Percentiles rank a stretch among this genome's conserved stretches.
These are phyloP conservation scores for Diaporthe capsici DNA, from an alignment of 2,329 filamentous ascomycete species.

Conservation along the genomic window DNA sequence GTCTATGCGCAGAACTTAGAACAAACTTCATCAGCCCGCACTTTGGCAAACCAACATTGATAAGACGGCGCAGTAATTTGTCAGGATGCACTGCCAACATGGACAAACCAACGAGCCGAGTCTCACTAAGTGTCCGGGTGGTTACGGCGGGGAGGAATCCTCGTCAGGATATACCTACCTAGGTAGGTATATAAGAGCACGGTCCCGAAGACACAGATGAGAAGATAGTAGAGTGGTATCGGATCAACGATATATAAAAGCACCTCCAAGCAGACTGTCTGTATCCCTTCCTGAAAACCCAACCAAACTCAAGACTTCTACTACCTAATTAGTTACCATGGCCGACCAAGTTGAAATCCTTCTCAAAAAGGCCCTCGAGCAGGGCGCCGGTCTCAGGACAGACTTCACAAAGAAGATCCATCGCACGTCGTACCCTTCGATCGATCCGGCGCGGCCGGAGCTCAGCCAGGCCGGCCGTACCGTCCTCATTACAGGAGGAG, in stretches of 20 bases:
- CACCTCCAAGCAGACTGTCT: background rate
- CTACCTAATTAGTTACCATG: background rate
- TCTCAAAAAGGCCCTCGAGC: background rate
- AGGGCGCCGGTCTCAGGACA: constrained; percentile 7
- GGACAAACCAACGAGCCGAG: background rate
- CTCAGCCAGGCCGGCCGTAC: constrained; percentile 35
- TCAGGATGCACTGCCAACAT: background rate
- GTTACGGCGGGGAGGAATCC: background rate
- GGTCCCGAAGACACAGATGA: background rate
- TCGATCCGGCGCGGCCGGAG: constrained; percentile 25
- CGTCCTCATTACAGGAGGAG: constrained; percentile 40
- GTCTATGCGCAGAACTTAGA: background rate
- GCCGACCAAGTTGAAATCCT: background rate
- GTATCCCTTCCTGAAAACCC: background rate
- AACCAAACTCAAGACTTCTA: background rate
- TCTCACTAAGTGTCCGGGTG: background rate
- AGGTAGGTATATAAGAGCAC: constrained; percentile 10
- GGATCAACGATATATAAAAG: background rate
- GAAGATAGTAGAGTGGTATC: background rate
- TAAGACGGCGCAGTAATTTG: background rate
- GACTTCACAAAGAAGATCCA: constrained; percentile 30
- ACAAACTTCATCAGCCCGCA: background rate
- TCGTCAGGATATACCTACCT: background rate
- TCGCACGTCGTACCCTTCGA: constrained; percentile 23
- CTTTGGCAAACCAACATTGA: background rate